Conservation (phyloP, 2,329 filamentous ascomycete species). For the Zymoseptoria ardabiliae region DNA sequence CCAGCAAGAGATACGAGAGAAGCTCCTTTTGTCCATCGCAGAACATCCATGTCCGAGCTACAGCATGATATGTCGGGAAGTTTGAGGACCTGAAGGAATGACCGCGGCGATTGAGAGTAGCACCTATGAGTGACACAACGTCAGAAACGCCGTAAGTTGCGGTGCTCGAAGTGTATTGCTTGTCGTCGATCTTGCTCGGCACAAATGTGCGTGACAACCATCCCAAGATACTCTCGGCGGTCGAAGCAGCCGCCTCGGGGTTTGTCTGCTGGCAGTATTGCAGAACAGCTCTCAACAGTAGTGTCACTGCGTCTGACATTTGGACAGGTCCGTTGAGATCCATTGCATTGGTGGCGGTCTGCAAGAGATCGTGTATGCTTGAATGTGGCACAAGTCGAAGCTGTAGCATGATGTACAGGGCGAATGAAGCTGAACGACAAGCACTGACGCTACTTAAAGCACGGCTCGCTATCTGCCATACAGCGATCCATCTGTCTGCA, state of each 20-base stretch:
- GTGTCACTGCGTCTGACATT: conserved; percentile 71
- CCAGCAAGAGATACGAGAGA: conserved; percentile 44
- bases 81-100: conserved; percentile 17
- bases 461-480: conserved; percentile 68
- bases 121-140: conserved; percentile 60
- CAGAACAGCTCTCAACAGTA: conserved; percentile 64
- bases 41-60: conserved; percentile 40
- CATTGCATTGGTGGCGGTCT: conserved; percentile 64
- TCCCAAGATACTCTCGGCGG: conserved; percentile 63
- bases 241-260: conserved; percentile 59
- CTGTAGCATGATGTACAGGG: conserved; percentile 62
- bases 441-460: conserved; percentile 62
- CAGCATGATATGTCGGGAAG: conserved; percentile 33
- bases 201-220: conserved; percentile 83
- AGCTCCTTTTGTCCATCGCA: conserved; percentile 36
- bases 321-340: conserved; percentile 74
- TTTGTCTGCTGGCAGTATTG: conserved; percentile 59
- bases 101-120: conserved; percentile 54
- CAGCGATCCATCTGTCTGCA: conserved; percentile 55
- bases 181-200: conserved; percentile 56
- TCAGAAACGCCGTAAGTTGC: conserved; percentile 58
- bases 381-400: conserved; percentile 60
- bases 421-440: conserved; percentile 68
- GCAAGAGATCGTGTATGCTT: conserved; percentile 60
- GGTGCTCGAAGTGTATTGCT: conserved; percentile 57